Base-by-base conservation (phyloP, 192 early-diverging fungal genomes). In the Geranomyces variabilis region DNA sequence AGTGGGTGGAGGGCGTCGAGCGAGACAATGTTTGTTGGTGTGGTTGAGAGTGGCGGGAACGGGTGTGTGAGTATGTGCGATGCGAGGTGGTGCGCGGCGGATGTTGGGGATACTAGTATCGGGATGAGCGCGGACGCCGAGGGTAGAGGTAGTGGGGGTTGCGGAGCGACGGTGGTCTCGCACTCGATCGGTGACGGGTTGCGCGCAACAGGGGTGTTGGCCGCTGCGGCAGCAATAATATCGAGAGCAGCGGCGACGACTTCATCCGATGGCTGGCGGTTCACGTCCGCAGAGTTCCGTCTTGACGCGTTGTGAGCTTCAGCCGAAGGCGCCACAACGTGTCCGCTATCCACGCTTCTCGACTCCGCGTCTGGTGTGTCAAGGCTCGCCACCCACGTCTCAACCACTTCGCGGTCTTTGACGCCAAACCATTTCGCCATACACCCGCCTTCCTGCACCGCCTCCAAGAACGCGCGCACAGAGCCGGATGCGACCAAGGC, bases 361-460 rank as follows among this genome's bases (percentile, higher is more conserved):
- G 43, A 6, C 24, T 26, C 46, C 34, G 36, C 41, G 0, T 17
- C 14, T 66, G n/a, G 22, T 17, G 30, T 31, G 58, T 8, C 31
- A 51, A 51, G n/a, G 53, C 67, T n/a, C 58, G 58, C 4, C 15
- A 70, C 69, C 69, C 69, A 70, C 47, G 24, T 6, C 41, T 46
- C 26, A 6, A 70, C 69, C 1, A 70, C 58, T 44, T 10, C 57
- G 29, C 69, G 28, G 12, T 70, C 69, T 21, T 62, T 22, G 14
- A 24, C 69, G 12, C 13, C 61, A 47, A 70, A 70, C 56, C 59
- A 70, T 10, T n/a, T 6, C 24, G n/a, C 69, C 69, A 70, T 70
- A 45, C 59, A 66, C 64, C 46, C 41, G 58, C 57, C 36, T 30
- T 59, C 51, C 9, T 62, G 22, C 63, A 33, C 29, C 22, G 17